Base-by-base conservation (phyloP, 2,329 filamentous ascomycete species). In the Fusarium neocosmosporiellum region DNA sequence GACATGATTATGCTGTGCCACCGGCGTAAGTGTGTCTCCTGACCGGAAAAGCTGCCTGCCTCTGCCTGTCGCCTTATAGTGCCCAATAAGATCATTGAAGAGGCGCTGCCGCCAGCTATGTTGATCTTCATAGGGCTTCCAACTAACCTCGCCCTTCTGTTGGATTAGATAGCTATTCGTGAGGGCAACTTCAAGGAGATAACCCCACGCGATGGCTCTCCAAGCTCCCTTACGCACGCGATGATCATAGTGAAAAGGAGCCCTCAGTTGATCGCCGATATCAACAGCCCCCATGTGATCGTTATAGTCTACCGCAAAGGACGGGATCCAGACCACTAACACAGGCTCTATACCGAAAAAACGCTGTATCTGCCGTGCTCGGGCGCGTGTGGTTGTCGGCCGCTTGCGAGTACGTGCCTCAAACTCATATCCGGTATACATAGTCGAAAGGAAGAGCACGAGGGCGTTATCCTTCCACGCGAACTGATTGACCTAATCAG, bases 391-490 rank as follows among this genome's bases (percentile, higher is more conserved):
- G 18, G 27, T 43, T 27, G 13, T 43, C 31, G 20, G 37, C 57
- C 27, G 7, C 39, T 59, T 59, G 9, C 27, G 9, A 16, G 31
- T 43, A 16, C 27, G 33, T 22, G 60, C 4, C 24, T 57, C 31
- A 59, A 64, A 31, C 29, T 69, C 20, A 14, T 57, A 36, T 3
- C 65, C 50, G 4, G 18, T 65, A 9, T 37, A 63, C 10, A 63
- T 31, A 48, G 65, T 65, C 18, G 34, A 60, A 31, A 69, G 7
- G n/a, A 74, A 63, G 24, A 74, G 46, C 14, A 74, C 57, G 18
- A 72, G 36, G 14, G 50, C n/a, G 36, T 63, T 74, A 70, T 74
- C 69, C 16, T 74, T 70, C 67, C 54, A 74, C 14, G 53, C 55
- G 33, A 74, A 63, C 61, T 72, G 31, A 33, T 67, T 62, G 16